Evolutionary conservation across 73 alveolate genomes (phyloP).

Genomic region (Loxodes magnus): DNA sequence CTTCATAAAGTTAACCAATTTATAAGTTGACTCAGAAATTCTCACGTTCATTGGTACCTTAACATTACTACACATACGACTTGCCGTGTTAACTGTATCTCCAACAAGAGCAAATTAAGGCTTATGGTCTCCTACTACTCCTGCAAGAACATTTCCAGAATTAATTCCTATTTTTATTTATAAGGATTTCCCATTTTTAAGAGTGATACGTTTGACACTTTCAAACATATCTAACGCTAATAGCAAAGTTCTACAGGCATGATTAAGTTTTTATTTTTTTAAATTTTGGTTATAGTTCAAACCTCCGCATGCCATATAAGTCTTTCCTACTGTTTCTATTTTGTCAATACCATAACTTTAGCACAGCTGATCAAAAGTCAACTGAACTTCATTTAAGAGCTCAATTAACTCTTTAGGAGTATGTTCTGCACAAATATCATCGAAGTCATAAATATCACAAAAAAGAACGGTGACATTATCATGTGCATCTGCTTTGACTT

Average conservation of each 20-base stretch:
- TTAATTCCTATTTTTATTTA: constrained; percentile 85
- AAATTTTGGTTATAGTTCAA: constrained; percentile 40
- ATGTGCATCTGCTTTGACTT: constrained; percentile 59
- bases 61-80: constrained; percentile 54
- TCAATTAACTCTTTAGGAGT: constrained; percentile 43
- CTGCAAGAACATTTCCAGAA: constrained; percentile 95
- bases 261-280: not conserved
- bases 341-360: constrained; percentile 29
- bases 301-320: constrained; percentile 89
- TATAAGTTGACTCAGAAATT: not conserved
- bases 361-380: constrained; percentile 43
- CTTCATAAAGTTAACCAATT: not conserved
- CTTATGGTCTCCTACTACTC: constrained; percentile 96
- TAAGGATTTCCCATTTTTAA: constrained; percentile 5
- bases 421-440: constrained; percentile 28
- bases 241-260: constrained; percentile 1
- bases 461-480: constrained; percentile 62
- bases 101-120: constrained; percentile 98
- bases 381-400: constrained; percentile 30
- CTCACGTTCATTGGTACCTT: not conserved
- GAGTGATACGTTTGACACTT: not conserved
- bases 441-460: constrained; percentile 70
- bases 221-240: constrained; percentile 4
- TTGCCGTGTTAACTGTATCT: constrained; percentile 97
- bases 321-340: constrained; percentile 78